These are phyloP conservation scores for Nicotiana benthamiana DNA, from an alignment of 257 asterid genomes.

Conservation along the genomic window DNA sequence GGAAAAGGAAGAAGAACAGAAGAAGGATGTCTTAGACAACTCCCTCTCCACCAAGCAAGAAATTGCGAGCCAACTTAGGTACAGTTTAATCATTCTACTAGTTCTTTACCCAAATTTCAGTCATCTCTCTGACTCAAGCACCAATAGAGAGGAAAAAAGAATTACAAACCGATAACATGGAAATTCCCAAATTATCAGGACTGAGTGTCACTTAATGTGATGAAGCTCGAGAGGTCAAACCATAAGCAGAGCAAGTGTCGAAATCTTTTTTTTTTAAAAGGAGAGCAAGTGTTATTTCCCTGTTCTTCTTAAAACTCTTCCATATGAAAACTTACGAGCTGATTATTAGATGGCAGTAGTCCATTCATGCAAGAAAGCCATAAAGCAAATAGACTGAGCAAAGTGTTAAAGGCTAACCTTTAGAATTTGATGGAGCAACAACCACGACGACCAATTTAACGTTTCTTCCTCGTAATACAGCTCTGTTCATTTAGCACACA, in stretches of 20 bases:
- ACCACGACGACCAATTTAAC: constrained; percentile 76
- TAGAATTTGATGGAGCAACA: constrained; percentile 48
- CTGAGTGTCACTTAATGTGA: background rate
- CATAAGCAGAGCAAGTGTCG: background rate
- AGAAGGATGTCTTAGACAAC: background rate
- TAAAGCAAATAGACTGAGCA: background rate
- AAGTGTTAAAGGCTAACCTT: constrained; percentile 39
- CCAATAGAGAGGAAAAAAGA: background rate
- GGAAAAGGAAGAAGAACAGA: background rate
- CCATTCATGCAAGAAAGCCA: background rate
- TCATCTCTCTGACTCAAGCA: background rate
- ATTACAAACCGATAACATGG: background rate
- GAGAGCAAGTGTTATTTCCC: background rate
- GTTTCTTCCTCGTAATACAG: constrained; percentile 60
- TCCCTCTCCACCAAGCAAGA: background rate
- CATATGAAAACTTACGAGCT: background rate
- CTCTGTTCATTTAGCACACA: constrained; percentile 39
- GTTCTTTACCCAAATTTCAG: background rate
- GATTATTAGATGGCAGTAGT: background rate
- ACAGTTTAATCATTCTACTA: background rate
- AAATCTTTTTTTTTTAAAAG: too few relatives aligned
- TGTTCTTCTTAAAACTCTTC: background rate
- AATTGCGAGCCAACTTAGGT: background rate
- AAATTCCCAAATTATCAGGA: background rate
- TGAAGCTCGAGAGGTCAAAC: background rate